These are phyloP conservation scores for Alternaria arbusti DNA, from an alignment of 2,329 filamentous ascomycete species.

Conservation along the genomic window DNA sequence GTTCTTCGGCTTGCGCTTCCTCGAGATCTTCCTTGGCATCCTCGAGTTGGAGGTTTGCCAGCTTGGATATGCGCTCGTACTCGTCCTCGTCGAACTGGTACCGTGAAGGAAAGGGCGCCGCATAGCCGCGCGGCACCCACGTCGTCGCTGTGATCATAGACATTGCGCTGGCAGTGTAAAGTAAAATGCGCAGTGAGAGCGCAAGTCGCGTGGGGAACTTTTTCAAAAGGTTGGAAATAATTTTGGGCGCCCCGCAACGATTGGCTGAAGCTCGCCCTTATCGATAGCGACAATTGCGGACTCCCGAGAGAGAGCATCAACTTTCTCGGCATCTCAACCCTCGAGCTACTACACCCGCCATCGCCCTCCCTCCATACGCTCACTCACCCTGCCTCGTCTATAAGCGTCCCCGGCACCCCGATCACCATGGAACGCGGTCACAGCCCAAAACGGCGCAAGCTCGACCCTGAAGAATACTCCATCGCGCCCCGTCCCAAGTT, in stretches of 20 bases:
- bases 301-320: conserved; percentile 21
- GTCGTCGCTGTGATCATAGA: conserved; percentile 64
- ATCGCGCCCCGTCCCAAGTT: conserved; percentile 58
- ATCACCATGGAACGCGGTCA: conserved; percentile 48
- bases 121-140: conserved; percentile 61
- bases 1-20: conserved; percentile 62
- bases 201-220: conserved; percentile 18
- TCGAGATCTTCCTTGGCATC: conserved; percentile 81
- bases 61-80: conserved; percentile 58
- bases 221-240: conserved; percentile 21
- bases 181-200: conserved; percentile 14
- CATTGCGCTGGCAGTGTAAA: conserved; percentile 38
- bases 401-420: neutral
- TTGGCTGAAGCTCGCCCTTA: conserved; percentile 27
- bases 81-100: conserved; percentile 61
- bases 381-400: neutral
- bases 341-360: neutral
- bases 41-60: conserved; percentile 73
- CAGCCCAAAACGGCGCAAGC: conserved; percentile 69
- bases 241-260: conserved; percentile 20
- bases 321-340: conserved; percentile 1
- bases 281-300: conserved; percentile 30
- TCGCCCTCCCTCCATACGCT: neutral
- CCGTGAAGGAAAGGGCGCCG: conserved; percentile 57
- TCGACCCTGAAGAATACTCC: conserved; percentile 69